Evolutionary conservation across 2,329 filamentous ascomycete genomes (phyloP), one percentile per base, ranked within the genome.

Genomic region (Paraphoma chrysanthemicola): DNA sequence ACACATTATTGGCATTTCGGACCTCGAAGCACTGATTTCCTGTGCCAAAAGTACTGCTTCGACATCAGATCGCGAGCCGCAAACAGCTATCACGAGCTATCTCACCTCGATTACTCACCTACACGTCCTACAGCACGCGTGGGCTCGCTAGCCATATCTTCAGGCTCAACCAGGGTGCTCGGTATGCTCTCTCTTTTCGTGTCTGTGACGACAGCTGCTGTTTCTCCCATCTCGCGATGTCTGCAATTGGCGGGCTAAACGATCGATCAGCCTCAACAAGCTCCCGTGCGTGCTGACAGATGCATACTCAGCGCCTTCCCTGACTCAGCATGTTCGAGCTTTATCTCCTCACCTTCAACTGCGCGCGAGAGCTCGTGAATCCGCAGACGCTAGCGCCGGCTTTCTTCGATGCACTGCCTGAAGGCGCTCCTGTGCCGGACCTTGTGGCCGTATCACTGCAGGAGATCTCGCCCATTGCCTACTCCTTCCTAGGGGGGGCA

Each of bases 271-370:
- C 42, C 48, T 48, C 60, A 59, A 60, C 55, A 51, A 56, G 39
- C 51, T 50, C 38, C 46, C 30, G 48, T 28, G n/a, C 14, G 48
- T 62, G 63, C 70, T 72, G 65, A 69, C 67, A 53, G 50, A 58
- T 51, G 41, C 46, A 17, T 43, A 29, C 46, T 43, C 60, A 67
- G 63, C 54, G 54, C 23, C 38, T 29, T 47, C 44, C 43, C 11
- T 31, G 39, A 10, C 48, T 46, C 51, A 49, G 41, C 31, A 73
- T 75, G 58, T 81, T 96, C 53, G 87, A 89, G 68, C 78, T 93
- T 53, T 89, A 96, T 69, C 84, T 96, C 60, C 78, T 97, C 51
- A 96, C 93, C 10, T 97, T 95, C 81, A 98, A 98, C 74, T 96
- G 92, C 70, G 94, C 85, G 31, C 90, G 91, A 65, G 83, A 83